phyloP scores from a whole-genome alignment of 2,329 filamentous ascomycete species.

The Colletotrichum gloeosporioides region DNA sequence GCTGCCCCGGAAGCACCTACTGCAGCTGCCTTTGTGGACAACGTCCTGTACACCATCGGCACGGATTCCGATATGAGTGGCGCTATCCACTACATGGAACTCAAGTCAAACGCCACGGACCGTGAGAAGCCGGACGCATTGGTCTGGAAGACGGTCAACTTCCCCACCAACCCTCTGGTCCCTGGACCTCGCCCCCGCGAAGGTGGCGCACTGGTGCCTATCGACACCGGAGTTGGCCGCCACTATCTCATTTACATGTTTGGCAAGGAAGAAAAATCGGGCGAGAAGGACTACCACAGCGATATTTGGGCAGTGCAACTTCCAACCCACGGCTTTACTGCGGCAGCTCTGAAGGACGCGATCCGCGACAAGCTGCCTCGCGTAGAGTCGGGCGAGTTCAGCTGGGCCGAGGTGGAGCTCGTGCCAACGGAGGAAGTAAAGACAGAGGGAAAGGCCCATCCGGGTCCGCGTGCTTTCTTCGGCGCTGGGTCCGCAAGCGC shows the following conservation, averaged over 20 bases:
- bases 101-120: conserved; percentile 33
- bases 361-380: conserved; percentile 47
- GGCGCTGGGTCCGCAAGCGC: conserved; percentile 46
- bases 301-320: conserved; percentile 62
- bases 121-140: conserved; percentile 32
- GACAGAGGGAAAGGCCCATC: conserved; percentile 46
- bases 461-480: conserved; percentile 43
- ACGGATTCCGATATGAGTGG: conserved; percentile 37
- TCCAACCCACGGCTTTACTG: conserved; percentile 47
- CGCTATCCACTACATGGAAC: conserved; percentile 38
- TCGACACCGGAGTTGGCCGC: conserved; percentile 57
- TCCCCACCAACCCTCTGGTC: conserved; percentile 39
- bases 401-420: conserved; percentile 57
- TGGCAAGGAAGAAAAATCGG: conserved; percentile 35
- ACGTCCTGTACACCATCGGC: conserved; percentile 52
- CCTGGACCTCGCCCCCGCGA: conserved; percentile 47
- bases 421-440: conserved; percentile 46
- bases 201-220: conserved; percentile 46
- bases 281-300: conserved; percentile 30
- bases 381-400: conserved; percentile 48
- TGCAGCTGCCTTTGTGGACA: conserved; percentile 47
- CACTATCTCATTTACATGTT: conserved; percentile 57
- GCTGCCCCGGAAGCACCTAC: conserved; percentile 41
- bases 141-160: conserved; percentile 41
- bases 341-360: conserved; percentile 55